Conservation (phyloP, 305 asterid genomes). For the Fraxinus paxiana region DNA sequence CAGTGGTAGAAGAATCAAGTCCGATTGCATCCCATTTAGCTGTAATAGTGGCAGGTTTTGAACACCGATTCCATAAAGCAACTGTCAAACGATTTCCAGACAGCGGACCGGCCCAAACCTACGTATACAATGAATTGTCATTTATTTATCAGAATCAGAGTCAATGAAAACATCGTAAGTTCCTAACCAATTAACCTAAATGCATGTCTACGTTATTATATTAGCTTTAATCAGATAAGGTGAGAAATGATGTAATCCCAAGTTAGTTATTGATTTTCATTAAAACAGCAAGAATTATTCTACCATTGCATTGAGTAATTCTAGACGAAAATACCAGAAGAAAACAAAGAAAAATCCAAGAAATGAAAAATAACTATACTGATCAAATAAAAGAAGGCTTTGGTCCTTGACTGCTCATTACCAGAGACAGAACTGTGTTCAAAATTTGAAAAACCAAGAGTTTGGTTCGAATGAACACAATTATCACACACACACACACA, state of each 20-base stretch:
- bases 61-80: conserved; percentile 78
- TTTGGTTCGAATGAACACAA: neutral
- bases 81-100: conserved; percentile 65
- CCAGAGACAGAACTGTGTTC: neutral
- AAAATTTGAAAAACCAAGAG: neutral
- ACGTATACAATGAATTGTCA: conserved; percentile 10
- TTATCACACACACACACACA: neutral
- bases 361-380: neutral
- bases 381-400: neutral
- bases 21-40: conserved; percentile 68
- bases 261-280: neutral
- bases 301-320: neutral
- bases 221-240: neutral
- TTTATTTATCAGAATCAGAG: neutral
- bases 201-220: neutral
- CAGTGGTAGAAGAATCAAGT: conserved; percentile 60
- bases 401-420: neutral
- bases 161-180: neutral
- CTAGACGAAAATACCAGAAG: neutral
- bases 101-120: conserved; percentile 98
- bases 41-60: conserved; percentile 47
- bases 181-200: neutral
- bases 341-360: neutral
- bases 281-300: neutral
- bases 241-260: neutral